Evolutionary conservation across 75 land plant genomes (phyloP).

Genomic region (Picea sitchensis): DNA sequence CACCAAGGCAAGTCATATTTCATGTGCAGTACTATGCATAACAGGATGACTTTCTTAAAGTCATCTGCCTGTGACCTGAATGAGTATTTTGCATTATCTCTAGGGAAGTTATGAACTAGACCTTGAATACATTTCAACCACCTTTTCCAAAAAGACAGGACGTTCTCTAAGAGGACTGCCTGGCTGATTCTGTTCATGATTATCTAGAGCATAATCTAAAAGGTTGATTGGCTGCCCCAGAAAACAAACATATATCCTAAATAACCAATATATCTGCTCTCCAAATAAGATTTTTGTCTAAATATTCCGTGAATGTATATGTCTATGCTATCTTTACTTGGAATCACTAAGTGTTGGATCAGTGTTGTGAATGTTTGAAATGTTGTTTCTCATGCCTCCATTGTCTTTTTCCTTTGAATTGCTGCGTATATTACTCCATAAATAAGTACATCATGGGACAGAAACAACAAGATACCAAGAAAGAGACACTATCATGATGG

Average conservation of each 20-base stretch:
- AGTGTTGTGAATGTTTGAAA: neutral
- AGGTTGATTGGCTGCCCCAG: neutral
- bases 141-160: neutral
- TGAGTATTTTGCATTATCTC: neutral
- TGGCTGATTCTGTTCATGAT: neutral
- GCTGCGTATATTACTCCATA: too few relatives aligned
- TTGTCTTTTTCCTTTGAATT: too few relatives aligned
- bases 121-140: neutral
- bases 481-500: too few relatives aligned
- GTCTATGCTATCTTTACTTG: neutral
- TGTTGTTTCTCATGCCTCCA: neutral
- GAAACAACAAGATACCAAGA: too few relatives aligned
- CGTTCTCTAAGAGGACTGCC: neutral
- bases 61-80: neutral
- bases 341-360: neutral
- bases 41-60: neutral
- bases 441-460: too few relatives aligned
- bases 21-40: neutral
- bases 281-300: neutral
- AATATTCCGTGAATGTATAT: neutral
- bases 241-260: neutral
- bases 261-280: neutral
- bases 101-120: neutral
- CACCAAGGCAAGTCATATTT: conserved; percentile 70
- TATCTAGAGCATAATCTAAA: neutral